Conservation (phyloP, 148 eudicot genomes). For the Vaccinium darrowii region DNA sequence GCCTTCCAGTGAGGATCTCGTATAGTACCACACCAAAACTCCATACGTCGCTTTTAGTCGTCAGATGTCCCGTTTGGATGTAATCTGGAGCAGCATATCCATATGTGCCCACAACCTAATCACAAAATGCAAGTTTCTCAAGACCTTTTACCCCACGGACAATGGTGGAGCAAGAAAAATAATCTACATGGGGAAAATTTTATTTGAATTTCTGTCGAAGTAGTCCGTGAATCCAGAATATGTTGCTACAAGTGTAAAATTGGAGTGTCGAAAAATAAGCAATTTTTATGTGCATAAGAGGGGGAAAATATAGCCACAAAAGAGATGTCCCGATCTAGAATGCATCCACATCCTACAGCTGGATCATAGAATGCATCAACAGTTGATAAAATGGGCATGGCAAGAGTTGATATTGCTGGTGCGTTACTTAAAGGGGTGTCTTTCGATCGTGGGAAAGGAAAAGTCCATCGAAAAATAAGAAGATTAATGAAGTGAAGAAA, state of each 20-base stretch:
- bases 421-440: neutral
- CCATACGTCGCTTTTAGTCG: slow-evolving; percentile 81
- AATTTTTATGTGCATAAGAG: neutral
- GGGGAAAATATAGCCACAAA: neutral
- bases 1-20: slow-evolving; percentile 76
- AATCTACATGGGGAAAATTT: neutral
- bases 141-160: neutral
- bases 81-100: slow-evolving; percentile 97
- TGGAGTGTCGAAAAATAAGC: neutral
- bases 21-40: slow-evolving; percentile 87
- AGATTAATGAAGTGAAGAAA: neutral
- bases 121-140: slow-evolving; percentile 8
- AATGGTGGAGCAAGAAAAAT: neutral
- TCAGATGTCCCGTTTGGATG: slow-evolving; percentile 79
- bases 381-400: neutral
- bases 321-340: neutral
- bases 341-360: neutral
- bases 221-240: neutral
- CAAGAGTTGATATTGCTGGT: neutral
- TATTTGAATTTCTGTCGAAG: neutral
- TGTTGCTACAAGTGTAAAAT: neutral
- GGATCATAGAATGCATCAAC: neutral
- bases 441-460: neutral
- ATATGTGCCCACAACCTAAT: slow-evolving; percentile 83
- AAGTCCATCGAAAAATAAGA: neutral